Evolutionary conservation across 2,329 filamentous ascomycete species (phyloP).

Genomic region (Exserohilum rostratum): DNA sequence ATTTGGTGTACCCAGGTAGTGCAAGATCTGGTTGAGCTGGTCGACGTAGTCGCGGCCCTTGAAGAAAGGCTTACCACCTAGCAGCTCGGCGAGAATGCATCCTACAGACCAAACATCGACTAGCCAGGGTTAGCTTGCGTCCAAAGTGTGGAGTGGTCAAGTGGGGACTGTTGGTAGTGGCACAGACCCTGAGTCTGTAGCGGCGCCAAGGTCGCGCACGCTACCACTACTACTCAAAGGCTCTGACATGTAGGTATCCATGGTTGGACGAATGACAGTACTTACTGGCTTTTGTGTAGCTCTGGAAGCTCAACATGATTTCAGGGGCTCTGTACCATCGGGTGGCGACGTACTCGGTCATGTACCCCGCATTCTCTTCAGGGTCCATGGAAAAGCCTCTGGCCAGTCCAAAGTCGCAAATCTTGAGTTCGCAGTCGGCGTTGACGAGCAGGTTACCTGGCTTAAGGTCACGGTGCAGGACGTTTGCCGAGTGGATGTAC

Average conservation of each 20-base stretch:
- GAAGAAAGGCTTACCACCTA: constrained; percentile 97
- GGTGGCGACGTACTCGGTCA: constrained; percentile 99
- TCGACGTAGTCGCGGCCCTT: constrained; percentile 99
- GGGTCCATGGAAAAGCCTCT: constrained; percentile 96
- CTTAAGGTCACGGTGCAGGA: constrained; percentile 95
- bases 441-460: constrained; percentile 97
- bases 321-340: constrained; percentile 98
- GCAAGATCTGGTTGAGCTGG: constrained; percentile 98
- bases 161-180: constrained; percentile 4
- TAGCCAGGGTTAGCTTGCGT: constrained; percentile 50
- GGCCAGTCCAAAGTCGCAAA: constrained; percentile 96
- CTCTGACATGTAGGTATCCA: not conserved
- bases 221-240: constrained; percentile 1
- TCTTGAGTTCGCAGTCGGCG: constrained; percentile 98
- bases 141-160: constrained; percentile 9
- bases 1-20: constrained; percentile 95
- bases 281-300: constrained; percentile 95
- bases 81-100: constrained; percentile 93
- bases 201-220: not conserved
- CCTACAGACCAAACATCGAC: constrained; percentile 99
- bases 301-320: constrained; percentile 99
- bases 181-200: constrained; percentile 6
- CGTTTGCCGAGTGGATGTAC: constrained; percentile 98
- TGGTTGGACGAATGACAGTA: not conserved
- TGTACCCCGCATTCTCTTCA: constrained; percentile 97